These are phyloP conservation scores for Penicillium sp. DNA, from an alignment of 2,329 filamentous ascomycete species.

Conservation along the genomic window DNA sequence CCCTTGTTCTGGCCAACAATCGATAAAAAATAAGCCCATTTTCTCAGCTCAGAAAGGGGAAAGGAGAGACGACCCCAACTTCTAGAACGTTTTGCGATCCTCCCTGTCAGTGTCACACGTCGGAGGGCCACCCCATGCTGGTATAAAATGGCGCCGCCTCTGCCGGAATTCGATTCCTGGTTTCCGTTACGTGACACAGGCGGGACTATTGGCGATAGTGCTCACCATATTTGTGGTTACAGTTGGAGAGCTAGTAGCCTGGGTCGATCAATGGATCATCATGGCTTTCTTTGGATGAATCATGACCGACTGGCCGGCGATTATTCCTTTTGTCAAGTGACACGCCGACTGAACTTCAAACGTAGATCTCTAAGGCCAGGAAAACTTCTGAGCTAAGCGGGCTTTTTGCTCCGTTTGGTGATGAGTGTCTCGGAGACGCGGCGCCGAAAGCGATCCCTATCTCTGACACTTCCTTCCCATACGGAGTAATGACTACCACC, in stretches of 20 bases:
- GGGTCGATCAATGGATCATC: neutral
- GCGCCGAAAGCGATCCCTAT: neutral
- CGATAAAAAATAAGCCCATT: neutral
- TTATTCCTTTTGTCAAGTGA: too few species aligned
- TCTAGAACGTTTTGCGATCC: neutral
- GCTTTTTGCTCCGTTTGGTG: neutral
- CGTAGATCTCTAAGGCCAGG: too few species aligned
- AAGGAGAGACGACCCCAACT: neutral
- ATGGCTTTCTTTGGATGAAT: too few species aligned
- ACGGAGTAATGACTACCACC: neutral
- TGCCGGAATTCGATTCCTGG: neutral
- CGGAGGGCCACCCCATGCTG: neutral
- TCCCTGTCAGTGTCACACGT: neutral
- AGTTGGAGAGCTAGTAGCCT: neutral
- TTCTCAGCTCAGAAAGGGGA: neutral
- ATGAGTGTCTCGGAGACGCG: neutral
- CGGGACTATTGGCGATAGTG: neutral
- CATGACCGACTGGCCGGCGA: too few species aligned
- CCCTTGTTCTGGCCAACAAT: neutral
- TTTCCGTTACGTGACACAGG: neutral
- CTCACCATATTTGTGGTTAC: neutral
- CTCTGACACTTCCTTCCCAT: neutral
- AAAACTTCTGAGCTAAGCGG: neutral
- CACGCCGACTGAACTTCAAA: too few species aligned
- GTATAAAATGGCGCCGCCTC: neutral